Evolutionary conservation across 2,329 filamentous ascomycete genomes (phyloP), one percentile per base, ranked within the genome.

Genomic region (Tolypocladium inflatum): DNA sequence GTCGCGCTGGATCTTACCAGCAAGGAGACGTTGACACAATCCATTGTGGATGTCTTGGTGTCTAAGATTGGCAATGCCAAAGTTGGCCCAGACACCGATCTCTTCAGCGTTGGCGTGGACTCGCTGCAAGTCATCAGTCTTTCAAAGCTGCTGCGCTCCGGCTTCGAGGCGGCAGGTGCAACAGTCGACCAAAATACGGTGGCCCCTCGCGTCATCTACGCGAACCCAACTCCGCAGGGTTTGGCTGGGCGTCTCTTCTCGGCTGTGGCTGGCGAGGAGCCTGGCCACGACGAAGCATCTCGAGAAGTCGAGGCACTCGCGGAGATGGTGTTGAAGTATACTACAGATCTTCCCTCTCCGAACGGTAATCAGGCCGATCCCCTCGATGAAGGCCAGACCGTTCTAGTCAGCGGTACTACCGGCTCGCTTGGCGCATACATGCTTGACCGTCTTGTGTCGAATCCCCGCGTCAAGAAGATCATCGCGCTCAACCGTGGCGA

Each of bases 371-470:
- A 66, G 69, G 37, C 62, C 65, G 54, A 65, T 33, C 65, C 70
- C 1, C 56, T 60, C 5, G 58, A 64, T 21, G 64, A 73, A 58
- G 57, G 68, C 57, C 61, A 75, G 60, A 91, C 87, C 0, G 79
- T 94, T 15, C 87, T 96, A 70, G 75, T 96, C 11, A 97, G 91
- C 1, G 92, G 92, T 30, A 90, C 89, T 2, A 96, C 91, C 8
- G 92, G 92, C 2, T 96, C 96, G 74, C 74, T 96, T 21, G 92
- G 92, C n/a, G 83, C 89, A 0, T 94, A 91, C 67, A 78, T 96
- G 4, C 69, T 78, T 6, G 68, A 74, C 35, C 61, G 68, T 69
- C 30, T 76, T 9, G 67, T 70, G 54, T 54, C 30, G 15, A 56
- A 42, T 10, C 57, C 61, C 5, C 58, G 58, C 2, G 67, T 72